A percentile compares a stretch with the other conserved stretches of the same genome.
These are phyloP conservation scores for Yamadazyma nakazawae DNA, from an alignment of 805 yeast species.

Conservation along the genomic window DNA sequence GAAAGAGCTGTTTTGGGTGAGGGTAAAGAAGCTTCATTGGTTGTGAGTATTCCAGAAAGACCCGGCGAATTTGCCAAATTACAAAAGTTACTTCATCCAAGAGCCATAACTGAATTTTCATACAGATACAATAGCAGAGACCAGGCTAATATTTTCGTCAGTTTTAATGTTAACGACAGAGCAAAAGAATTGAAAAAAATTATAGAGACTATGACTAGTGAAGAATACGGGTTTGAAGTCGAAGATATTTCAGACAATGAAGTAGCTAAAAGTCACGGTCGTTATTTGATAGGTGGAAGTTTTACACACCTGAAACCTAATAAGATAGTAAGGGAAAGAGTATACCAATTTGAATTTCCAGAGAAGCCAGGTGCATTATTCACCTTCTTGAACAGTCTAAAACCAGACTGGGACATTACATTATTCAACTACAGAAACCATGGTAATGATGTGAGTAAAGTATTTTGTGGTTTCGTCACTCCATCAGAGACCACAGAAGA, in stretches of 20 bases:
- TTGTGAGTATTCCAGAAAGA: slow-evolving; percentile 84
- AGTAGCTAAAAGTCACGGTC: slow-evolving; percentile 92
- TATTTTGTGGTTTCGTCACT: slow-evolving; percentile 83
- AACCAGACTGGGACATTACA: slow-evolving; percentile 85
- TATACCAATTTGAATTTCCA: slow-evolving; percentile 89
- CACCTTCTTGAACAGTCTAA: slow-evolving; percentile 68
- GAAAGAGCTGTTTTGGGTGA: slow-evolving; percentile 99
- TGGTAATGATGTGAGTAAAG: slow-evolving; percentile 92
- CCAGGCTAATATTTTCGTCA: slow-evolving; percentile 78
- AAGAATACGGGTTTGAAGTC: slow-evolving; percentile 63
- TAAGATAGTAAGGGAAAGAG: slow-evolving; percentile 65
- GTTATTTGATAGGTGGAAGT: slow-evolving; percentile 90
- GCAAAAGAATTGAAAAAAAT: slow-evolving; percentile 69
- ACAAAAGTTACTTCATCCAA: slow-evolving; percentile 76
- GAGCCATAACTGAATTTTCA: slow-evolving; percentile 91
- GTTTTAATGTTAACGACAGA: slow-evolving; percentile 80
- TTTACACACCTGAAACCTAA: slow-evolving; percentile 34
- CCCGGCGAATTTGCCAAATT: slow-evolving; percentile 87
- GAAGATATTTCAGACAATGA: slow-evolving; percentile 88
- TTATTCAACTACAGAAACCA: slow-evolving; percentile 96
- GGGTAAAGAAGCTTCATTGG: slow-evolving; percentile 91
- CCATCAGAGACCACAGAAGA: slow-evolving; percentile 62
- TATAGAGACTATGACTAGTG: slow-evolving; percentile 51
- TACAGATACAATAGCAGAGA: slow-evolving; percentile 63
- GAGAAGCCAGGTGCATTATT: slow-evolving; percentile 95